Base-by-base conservation (phyloP, 2,329 filamentous ascomycete genomes). In the Colletotrichum shisoi region DNA sequence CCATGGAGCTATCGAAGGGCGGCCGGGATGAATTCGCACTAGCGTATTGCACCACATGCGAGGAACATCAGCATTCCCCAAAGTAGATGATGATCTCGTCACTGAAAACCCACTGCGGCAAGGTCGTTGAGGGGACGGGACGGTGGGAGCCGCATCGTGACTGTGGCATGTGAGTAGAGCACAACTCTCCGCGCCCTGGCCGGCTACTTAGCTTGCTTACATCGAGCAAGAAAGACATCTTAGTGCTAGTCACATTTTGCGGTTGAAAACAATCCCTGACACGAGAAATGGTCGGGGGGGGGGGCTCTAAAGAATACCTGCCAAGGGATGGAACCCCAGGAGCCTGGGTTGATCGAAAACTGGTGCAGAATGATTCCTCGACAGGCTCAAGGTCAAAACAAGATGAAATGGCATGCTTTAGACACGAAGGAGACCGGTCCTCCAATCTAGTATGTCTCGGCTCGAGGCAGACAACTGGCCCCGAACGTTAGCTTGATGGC, bases 401-500 rank as follows among this genome's bases (percentile, higher is more conserved):
- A 51, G n/a, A 31, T 24, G 19, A n/a, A 27, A 34, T 49, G 39
- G 52, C 9, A 61, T 54, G 45, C 24, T 60, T 31, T 48, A n/a
- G 31, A 31, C 39, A 27, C 11, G 31, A 34, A 46, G 12, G 37
- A 62, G 27, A 39, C 45, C 45, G 58, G 51, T 31, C 15, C 21
- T 49, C n/a, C 40, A 34, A 62, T 27, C 42, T 48, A 52, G 42
- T 15, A 27, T 52, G 44, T 57, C 44, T 63, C 54, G 51, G 58
- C 39, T 39, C 57, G 17, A 49, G 42, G 34, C 51, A 42, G 17
- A 31, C 31, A 45, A 27, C 12, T 34, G 58, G 42, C 51, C 19
- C 51, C 51, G 49, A 62, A 17, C n/a, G 21, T 52, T 66, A 66
- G 44, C 39, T 40, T 27, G 37, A 27, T 52, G 63, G 45, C 27